A percentile compares a stretch with the other conserved stretches of the same genome.
phyloP scores from a whole-genome alignment of 495 filamentous ascomycete genomes.

The Penicillium dipodomyicola region DNA sequence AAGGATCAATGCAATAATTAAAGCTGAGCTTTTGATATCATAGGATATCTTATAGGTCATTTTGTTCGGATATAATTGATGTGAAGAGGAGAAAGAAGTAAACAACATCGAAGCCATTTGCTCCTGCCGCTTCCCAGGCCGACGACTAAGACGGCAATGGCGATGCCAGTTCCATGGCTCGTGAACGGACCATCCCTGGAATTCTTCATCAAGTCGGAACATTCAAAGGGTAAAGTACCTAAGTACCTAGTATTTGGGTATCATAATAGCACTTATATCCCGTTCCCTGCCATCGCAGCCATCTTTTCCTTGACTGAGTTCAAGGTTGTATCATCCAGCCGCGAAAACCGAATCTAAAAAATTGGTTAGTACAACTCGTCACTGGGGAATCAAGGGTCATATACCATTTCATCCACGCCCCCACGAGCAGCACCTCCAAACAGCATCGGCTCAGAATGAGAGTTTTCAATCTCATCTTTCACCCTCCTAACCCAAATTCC shows the following conservation, averaged over 20 bases:
- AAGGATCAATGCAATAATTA: slow-evolving; percentile 52
- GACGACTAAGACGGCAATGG: not conserved
- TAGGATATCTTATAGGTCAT: slow-evolving; percentile 33
- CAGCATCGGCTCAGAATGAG: slow-evolving; percentile 70
- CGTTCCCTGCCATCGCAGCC: slow-evolving; percentile 47
- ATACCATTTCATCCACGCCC: slow-evolving; percentile 67
- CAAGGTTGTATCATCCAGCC: slow-evolving; percentile 59
- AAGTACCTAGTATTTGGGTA: slow-evolving; percentile 26
- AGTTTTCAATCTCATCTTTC: slow-evolving; percentile 69
- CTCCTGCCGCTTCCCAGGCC: not conserved
- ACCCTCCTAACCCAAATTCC: slow-evolving; percentile 89
- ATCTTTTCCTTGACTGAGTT: slow-evolving; percentile 60
- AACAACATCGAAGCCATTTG: not conserved
- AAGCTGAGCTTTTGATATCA: slow-evolving; percentile 37
- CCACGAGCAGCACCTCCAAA: slow-evolving; percentile 60
- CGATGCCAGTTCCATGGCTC: not conserved
- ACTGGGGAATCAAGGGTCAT: slow-evolving; percentile 11
- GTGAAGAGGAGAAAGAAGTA: slow-evolving; percentile 1
- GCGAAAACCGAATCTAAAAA: slow-evolving; percentile 65
- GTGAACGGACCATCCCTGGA: not conserved
- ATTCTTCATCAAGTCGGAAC: slow-evolving; percentile 1
- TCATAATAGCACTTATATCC: slow-evolving; percentile 29
- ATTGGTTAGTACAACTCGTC: slow-evolving; percentile 12
- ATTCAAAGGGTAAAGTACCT: slow-evolving; percentile 2
- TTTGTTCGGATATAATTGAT: slow-evolving; percentile 16